A percentile compares a stretch with the other conserved stretches of the same genome.
These are phyloP conservation scores for Psilocybe cyanescens DNA, from an alignment of 768 basidiomycete species.

Conservation along the genomic window DNA sequence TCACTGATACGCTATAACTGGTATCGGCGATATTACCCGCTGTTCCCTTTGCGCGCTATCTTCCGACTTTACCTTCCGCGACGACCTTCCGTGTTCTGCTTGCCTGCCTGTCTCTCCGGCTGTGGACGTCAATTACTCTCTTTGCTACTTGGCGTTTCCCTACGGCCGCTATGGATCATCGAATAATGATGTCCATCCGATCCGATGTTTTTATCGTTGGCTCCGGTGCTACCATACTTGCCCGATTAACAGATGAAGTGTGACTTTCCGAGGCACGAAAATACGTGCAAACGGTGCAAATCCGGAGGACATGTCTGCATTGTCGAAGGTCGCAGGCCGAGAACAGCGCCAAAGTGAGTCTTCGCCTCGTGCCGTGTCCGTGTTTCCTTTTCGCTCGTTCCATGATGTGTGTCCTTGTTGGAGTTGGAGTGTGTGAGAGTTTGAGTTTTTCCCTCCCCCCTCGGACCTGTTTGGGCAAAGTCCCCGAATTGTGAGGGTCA, in stretches of 20 bases:
- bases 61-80: constrained; percentile 14
- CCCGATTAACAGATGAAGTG: constrained; percentile 76
- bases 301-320: constrained; percentile 76
- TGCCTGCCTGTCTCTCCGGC: constrained; percentile 10
- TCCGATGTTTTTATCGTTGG: constrained; percentile 5
- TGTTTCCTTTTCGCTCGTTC: constrained; percentile 24
- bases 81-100: constrained; percentile 13
- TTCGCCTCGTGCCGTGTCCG: constrained; percentile 11
- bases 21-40: constrained; percentile 12
- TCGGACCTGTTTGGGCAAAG: constrained; percentile 3
- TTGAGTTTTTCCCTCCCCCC: background rate
- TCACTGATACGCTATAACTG: constrained; percentile 6
- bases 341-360: constrained; percentile 82
- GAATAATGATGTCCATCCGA: constrained; percentile 10
- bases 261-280: constrained; percentile 72
- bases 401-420: constrained; percentile 9
- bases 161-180: background rate
- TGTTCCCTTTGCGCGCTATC: constrained; percentile 8
- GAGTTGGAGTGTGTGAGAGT: constrained; percentile 7
- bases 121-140: background rate
- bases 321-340: constrained; percentile 82
- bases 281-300: constrained; percentile 81
- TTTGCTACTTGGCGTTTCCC: constrained; percentile 1
- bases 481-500: constrained; percentile 5
- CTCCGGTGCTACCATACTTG: constrained; percentile 8